Evolutionary conservation across 768 basidiomycete genomes (phyloP), one percentile per base, ranked within the genome.

Genomic region (Boletales sp.): DNA sequence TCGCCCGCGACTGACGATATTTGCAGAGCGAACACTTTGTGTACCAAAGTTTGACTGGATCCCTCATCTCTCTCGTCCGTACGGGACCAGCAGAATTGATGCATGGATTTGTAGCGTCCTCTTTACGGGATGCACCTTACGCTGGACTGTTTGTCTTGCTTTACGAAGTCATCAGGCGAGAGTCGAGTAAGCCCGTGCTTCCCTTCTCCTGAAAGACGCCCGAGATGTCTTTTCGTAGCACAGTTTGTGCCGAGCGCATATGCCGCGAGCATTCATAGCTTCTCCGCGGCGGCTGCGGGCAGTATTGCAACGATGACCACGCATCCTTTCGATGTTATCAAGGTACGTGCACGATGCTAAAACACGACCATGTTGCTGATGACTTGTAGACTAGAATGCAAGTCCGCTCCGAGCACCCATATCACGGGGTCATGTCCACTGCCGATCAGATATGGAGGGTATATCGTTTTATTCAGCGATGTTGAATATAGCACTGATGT

Each of bases 291-390:
- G 0, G 74, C 82, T 1, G 93, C 94, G 10, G 90, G 93, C 3
- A 84, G 83, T 2, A 74, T 94, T 45, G 92, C 92, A 1, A 95
- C 93, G 0, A 68, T 93, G 47, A 76, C 76, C 2, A 97, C 94
- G 2, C 91, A 94, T 58, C 94, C 94, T 2, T 95, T 95, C 57
- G 94, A 97, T 64, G 91, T 94, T 40, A 78, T 97, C 56, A 97
- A 97, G 78, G 92, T 90, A 54, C n/a, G 44, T 40, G 12, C 35
- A 13, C 32, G 31, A n/a, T 4, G 21, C 29, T 24, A n/a, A 1
- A 18, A 24, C 29, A 18, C 46, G 4, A 13, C n/a, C 30, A 32
- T 9, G 21, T 38, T 30, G 17, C 58, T 54, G 44, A 51, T 14
- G 41, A n/a, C 36, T 19, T 34, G 40, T 27, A 92, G 90, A 97